Conservation (phyloP, 768 basidiomycete genomes). For the Lactarius quietus region DNA sequence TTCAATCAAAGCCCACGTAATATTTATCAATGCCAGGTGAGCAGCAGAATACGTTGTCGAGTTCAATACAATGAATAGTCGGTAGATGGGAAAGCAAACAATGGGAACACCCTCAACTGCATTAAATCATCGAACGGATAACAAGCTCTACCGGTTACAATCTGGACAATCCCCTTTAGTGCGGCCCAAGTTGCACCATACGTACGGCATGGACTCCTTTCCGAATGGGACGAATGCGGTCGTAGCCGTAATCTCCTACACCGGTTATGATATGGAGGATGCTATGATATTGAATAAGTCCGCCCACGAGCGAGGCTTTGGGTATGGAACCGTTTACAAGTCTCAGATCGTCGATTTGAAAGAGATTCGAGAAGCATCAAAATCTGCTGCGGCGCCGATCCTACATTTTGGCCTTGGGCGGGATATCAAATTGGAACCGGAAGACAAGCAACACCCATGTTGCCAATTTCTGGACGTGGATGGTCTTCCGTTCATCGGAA, state of each 20-base stretch:
- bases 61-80: neutral
- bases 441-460: conserved; percentile 42
- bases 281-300: conserved; percentile 99
- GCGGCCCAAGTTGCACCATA: conserved; percentile 85
- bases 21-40: conserved; percentile 89
- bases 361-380: conserved; percentile 66
- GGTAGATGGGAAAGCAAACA: conserved; percentile 98
- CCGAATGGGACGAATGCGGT: conserved; percentile 98
- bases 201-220: conserved; percentile 97
- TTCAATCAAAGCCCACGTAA: conserved; percentile 97
- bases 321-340: conserved; percentile 95
- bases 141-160: conserved; percentile 96
- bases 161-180: conserved; percentile 94
- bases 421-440: conserved; percentile 61
- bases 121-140: conserved; percentile 89
- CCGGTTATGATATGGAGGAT: conserved; percentile 99
- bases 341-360: conserved; percentile 88
- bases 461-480: conserved; percentile 66
- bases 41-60: conserved; percentile 10
- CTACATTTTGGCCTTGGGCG: conserved; percentile 88
- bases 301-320: conserved; percentile 96
- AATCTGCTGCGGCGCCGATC: conserved; percentile 51
- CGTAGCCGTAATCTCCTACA: conserved; percentile 99
- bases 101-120: conserved; percentile 99
- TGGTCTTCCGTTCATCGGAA: conserved; percentile 80